phyloP scores from a whole-genome alignment of 768 basidiomycete species.

The Pilatotrama ljubarskyi region DNA sequence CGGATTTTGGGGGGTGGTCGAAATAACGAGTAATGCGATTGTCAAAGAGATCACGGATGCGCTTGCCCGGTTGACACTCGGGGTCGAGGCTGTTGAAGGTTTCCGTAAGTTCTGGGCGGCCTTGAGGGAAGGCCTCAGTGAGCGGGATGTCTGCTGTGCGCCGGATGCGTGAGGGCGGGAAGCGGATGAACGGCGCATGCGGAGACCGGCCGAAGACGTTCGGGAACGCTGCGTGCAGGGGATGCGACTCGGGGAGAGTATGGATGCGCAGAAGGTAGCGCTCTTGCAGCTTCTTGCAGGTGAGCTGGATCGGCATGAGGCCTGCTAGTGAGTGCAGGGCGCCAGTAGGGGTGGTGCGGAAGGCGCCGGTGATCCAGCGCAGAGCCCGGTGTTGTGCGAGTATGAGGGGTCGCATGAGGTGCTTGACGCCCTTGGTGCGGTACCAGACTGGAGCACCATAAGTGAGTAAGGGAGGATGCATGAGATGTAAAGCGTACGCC shows the following conservation, averaged over 20 bases:
- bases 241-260: background rate
- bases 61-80: background rate
- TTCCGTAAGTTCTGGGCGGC: background rate
- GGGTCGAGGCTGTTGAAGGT: background rate
- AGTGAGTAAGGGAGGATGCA: conserved; percentile 18
- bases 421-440: background rate
- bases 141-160: background rate
- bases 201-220: background rate
- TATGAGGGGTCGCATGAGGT: background rate
- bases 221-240: background rate
- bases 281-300: too few species aligned
- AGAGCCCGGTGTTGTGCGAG: background rate
- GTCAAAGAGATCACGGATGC: background rate
- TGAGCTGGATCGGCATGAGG: background rate
- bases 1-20: background rate
- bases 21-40: background rate
- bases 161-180: background rate
- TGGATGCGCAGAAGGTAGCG: too few species aligned
- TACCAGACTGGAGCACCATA: conserved; percentile 24
- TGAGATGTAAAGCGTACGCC: conserved; percentile 21
- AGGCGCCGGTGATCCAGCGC: background rate
- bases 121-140: background rate
- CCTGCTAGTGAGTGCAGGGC: background rate
- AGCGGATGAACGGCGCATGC: background rate
- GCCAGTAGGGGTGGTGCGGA: background rate